These are phyloP conservation scores for Carallia brachiata DNA, from an alignment of 345 rosid genomes.

Conservation along the genomic window DNA sequence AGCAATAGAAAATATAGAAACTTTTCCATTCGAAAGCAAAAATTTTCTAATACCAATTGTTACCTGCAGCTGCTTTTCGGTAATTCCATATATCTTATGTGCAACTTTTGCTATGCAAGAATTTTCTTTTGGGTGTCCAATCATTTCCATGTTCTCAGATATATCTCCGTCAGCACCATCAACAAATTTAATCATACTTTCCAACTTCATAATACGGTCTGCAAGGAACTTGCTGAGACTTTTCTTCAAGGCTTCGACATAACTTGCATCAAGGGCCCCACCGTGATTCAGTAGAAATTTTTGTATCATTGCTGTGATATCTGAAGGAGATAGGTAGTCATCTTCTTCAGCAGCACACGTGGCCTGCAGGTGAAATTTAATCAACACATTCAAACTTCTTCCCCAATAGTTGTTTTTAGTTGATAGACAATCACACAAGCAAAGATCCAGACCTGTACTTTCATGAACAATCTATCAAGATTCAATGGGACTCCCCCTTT, in stretches of 20 bases:
- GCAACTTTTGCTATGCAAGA: slow-evolving; percentile 36
- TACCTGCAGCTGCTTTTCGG: slow-evolving; percentile 81
- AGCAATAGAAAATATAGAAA: neutral
- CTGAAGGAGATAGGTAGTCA: slow-evolving; percentile 53
- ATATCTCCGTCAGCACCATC: slow-evolving; percentile 13
- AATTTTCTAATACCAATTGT: neutral
- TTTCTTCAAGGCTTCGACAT: slow-evolving; percentile 68
- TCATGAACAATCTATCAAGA: slow-evolving; percentile 71
- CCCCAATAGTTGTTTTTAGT: neutral
- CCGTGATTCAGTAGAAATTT: slow-evolving; percentile 45
- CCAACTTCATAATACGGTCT: slow-evolving; percentile 26
- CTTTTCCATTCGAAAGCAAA: neutral
- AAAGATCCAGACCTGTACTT: slow-evolving; percentile 54
- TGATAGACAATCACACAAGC: slow-evolving; percentile 15
- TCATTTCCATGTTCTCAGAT: slow-evolving; percentile 14
- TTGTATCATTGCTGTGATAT: slow-evolving; percentile 41
- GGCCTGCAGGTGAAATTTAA: slow-evolving; percentile 51
- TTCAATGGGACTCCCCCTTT: slow-evolving; percentile 75
- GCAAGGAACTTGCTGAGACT: slow-evolving; percentile 50
- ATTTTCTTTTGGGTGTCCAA: slow-evolving; percentile 26
- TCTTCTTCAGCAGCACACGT: slow-evolving; percentile 63
- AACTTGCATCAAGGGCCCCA: slow-evolving; percentile 34
- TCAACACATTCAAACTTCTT: slow-evolving; percentile 8
- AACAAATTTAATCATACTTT: slow-evolving; percentile 20
- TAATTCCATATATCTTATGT: slow-evolving; percentile 62